phyloP scores from a whole-genome alignment of 441 rosid genomes.

The Adansonia rubrostipa region DNA sequence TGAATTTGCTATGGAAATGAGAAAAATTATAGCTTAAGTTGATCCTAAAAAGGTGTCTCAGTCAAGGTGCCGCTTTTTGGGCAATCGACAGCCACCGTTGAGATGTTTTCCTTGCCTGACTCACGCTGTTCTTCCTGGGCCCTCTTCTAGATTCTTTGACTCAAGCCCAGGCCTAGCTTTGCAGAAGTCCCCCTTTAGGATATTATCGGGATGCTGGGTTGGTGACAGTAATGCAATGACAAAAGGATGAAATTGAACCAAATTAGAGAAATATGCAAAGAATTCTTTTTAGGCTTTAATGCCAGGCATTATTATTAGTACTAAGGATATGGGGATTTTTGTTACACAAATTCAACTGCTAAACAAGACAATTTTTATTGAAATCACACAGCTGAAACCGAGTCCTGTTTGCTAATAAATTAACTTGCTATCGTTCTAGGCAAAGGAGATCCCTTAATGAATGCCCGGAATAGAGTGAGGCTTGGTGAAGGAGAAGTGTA shows the following conservation, averaged over 20 bases:
- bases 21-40: too few species aligned
- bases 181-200: not conserved
- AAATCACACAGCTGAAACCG: not conserved
- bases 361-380: not conserved
- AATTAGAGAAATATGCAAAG: too few species aligned
- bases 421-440: slow-evolving; percentile 3
- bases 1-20: too few species aligned
- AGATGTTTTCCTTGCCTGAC: not conserved
- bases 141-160: not conserved
- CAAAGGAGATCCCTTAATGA: slow-evolving; percentile 5
- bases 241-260: too few species aligned
- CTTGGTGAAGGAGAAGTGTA: slow-evolving; percentile 9
- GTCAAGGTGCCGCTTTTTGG: too few species aligned
- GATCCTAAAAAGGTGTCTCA: too few species aligned
- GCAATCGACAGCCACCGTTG: too few species aligned
- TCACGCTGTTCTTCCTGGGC: not conserved
- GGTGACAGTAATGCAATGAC: too few species aligned
- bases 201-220: not conserved
- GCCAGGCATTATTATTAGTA: too few species aligned
- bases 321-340: not conserved
- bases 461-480: slow-evolving; percentile 1
- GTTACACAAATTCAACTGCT: not conserved
- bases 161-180: not conserved
- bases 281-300: too few species aligned
- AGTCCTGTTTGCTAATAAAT: not conserved